Conservation (phyloP, 208 protist species). For the Trypanosoma platydactyli region DNA sequence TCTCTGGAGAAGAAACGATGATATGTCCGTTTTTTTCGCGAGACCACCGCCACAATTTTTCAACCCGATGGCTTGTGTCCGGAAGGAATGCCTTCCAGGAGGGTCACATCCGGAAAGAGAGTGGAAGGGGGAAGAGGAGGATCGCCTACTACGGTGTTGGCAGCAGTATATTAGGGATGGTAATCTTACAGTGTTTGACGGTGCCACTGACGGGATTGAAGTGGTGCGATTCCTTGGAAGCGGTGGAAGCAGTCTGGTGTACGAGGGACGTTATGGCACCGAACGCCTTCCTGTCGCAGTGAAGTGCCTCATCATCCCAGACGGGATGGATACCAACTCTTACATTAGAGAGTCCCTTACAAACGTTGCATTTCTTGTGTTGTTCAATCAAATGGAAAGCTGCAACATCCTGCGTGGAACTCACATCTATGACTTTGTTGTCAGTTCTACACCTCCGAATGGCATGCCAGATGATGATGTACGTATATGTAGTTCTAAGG, state of each 20-base stretch:
- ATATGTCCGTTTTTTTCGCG: slow-evolving; percentile 36
- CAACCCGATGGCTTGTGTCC: too few species aligned
- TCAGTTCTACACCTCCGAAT: slow-evolving; percentile 48
- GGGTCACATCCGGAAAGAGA: not conserved
- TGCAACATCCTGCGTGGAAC: slow-evolving; percentile 47
- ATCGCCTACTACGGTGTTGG: slow-evolving; percentile 52
- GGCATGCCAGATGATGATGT: slow-evolving; percentile 59
- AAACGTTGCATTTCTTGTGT: slow-evolving; percentile 76
- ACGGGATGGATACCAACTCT: slow-evolving; percentile 55
- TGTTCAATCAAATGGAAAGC: slow-evolving; percentile 80
- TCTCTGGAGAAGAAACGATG: slow-evolving; percentile 24
- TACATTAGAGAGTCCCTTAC: slow-evolving; percentile 85
- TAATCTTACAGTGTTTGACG: slow-evolving; percentile 56
- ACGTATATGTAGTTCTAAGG: slow-evolving; percentile 25
- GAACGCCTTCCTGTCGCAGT: slow-evolving; percentile 68
- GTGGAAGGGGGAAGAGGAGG: not conserved
- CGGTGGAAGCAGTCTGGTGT: slow-evolving; percentile 83
- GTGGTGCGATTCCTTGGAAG: slow-evolving; percentile 52
- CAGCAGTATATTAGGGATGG: slow-evolving; percentile 53
- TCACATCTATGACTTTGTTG: slow-evolving; percentile 78
- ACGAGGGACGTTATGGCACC: slow-evolving; percentile 55
- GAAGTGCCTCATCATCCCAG: slow-evolving; percentile 76
- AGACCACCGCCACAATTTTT: not conserved
- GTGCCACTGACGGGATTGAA: slow-evolving; percentile 43
- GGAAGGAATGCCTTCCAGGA: not conserved